Evolutionary conservation across 2,329 filamentous ascomycete genomes (phyloP), one percentile per base, ranked within the genome.

Genomic region (Cladosporium sphaerospermum): DNA sequence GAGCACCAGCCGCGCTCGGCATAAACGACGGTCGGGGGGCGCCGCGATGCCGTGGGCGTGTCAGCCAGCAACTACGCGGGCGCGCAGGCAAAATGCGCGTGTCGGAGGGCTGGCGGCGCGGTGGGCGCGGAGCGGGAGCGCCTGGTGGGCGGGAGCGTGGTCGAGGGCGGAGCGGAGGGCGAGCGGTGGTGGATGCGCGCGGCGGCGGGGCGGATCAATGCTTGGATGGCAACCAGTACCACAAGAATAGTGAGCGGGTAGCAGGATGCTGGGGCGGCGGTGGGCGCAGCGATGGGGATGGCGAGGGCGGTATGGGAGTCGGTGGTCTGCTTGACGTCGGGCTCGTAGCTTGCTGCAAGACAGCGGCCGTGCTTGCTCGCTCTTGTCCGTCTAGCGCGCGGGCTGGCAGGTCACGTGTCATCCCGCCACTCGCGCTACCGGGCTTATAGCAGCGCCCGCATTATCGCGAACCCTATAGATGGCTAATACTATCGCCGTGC

Each of bases 1-100:
- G 71, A 66, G 71, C 71, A 64, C 65, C 65, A 63, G 55, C 57
- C 57, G 57, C 57, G 53, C 59, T 57, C 58, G 56, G 59, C 65
- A 68, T 69, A 61, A 64, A 68, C 62, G 60, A 63, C 32, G 44
- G 45, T 43, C 32, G 52, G 43, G 34, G 28, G 31, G 13, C 28
- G 48, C 48, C 47, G 48, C 48, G 44, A 33, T 37, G 39, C 44
- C 39, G 28, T 37, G 36, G 37, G 23, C n/a, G 32, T 37, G 39
- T 51, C 8, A 8, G 14, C 40, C 48, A 44, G 40, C 48, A 43
- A 39, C 28, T 39, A 44, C 48, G 48, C 41, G 33, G 23, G 19
- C 31, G 39, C 44, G 40, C 32, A 36, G 46, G 40, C 36, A 42
- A 42, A 11, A 16, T 23, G 40, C 40, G 40, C 40, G 40, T 42